phyloP scores from a whole-genome alignment of 1,284 basidiomycete species.

The Mycena sp. region DNA sequence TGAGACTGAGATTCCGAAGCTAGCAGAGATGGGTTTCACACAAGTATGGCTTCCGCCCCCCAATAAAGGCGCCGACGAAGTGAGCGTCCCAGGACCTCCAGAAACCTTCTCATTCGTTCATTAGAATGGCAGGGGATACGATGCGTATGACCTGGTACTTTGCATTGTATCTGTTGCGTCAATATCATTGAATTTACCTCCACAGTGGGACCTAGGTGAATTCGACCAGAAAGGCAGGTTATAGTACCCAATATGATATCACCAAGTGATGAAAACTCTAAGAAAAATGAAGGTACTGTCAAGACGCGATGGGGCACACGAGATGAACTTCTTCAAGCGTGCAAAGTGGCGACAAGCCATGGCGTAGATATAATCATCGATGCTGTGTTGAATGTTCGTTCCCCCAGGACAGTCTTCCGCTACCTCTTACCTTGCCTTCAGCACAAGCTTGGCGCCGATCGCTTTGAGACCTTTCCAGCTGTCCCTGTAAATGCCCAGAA shows the following conservation, averaged over 20 bases:
- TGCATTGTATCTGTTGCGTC: constrained; percentile 28
- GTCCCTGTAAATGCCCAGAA: constrained; percentile 78
- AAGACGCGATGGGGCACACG: constrained; percentile 93
- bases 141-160: constrained; percentile 85
- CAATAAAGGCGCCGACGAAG: constrained; percentile 75
- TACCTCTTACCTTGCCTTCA: constrained; percentile 38
- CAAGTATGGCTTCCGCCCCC: constrained; percentile 84
- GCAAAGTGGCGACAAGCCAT: constrained; percentile 62
- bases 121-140: constrained; percentile 78
- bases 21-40: constrained; percentile 86
- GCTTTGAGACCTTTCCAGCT: constrained; percentile 78
- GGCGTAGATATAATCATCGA: constrained; percentile 79
- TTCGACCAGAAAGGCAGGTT: constrained; percentile 82
- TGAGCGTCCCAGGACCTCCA: constrained; percentile 38
- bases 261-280: neutral
- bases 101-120: constrained; percentile 11
- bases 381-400: constrained; percentile 75
- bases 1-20: constrained; percentile 71
- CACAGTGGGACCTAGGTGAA: constrained; percentile 91
- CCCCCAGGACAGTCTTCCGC: neutral
- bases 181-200: neutral
- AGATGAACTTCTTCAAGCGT: constrained; percentile 79
- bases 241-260: neutral
- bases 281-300: constrained; percentile 41
- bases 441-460: constrained; percentile 89